A percentile compares a stretch with the other conserved stretches of the same genome.
Conservation (phyloP, 352 stramenopile genomes). For the Globisporangium uncinulatum region DNA sequence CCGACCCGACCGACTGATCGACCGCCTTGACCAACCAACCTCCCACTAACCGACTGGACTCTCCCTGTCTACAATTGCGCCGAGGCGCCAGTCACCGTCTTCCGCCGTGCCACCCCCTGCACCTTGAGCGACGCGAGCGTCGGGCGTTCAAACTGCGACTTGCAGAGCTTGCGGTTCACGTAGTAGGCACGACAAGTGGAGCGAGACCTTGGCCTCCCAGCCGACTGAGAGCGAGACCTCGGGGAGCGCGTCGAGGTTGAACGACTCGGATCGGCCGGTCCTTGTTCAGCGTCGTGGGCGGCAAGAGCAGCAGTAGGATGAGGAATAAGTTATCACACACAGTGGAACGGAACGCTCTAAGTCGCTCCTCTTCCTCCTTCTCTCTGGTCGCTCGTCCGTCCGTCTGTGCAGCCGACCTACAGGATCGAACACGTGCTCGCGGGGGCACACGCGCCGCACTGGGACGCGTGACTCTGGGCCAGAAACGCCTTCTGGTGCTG, state of each 20-base stretch:
- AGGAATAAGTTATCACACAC: no score
- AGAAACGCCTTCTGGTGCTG: slow-evolving; percentile 83
- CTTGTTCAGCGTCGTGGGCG: slow-evolving; percentile 20
- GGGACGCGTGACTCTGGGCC: slow-evolving; percentile 41
- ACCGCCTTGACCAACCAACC: no score
- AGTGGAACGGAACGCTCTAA: no score
- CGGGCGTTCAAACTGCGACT: slow-evolving; percentile 41
- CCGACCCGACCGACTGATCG: no score
- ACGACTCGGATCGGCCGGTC: slow-evolving; percentile 73
- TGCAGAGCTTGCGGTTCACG: slow-evolving; percentile 82
- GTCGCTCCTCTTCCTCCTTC: no score
- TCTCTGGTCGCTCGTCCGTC: no score
- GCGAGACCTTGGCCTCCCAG: slow-evolving; percentile 86
- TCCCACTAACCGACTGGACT: background rate
- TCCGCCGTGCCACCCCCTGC: slow-evolving; percentile 72
- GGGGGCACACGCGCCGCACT: no score
- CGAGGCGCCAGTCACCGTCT: slow-evolving; percentile 23
- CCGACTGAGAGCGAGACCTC: slow-evolving; percentile 78
- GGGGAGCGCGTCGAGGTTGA: slow-evolving; percentile 78
- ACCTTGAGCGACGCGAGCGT: slow-evolving; percentile 83
- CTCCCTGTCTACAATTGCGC: slow-evolving; percentile 7
- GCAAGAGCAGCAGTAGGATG: no score
- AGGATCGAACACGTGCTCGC: no score
- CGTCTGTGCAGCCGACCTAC: no score
- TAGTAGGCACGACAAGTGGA: slow-evolving; percentile 86